These are phyloP conservation scores for Trypanosoma platydactyli DNA, from an alignment of 208 protist species.

Conservation along the genomic window DNA sequence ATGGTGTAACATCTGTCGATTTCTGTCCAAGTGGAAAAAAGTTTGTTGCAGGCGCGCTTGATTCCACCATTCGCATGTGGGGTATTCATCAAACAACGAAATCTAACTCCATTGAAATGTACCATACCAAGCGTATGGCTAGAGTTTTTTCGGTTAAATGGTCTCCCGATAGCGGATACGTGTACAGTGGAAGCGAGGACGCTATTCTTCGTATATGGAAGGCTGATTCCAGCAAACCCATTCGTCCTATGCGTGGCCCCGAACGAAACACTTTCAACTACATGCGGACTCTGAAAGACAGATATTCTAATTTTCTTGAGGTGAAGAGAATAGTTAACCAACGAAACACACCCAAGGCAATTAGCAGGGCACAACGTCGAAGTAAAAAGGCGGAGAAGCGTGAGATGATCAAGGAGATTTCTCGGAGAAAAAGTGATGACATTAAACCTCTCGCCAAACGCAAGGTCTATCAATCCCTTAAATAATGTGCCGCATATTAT, in stretches of 20 bases:
- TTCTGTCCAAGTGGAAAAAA: conserved; percentile 96
- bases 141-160: conserved; percentile 92
- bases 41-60: conserved; percentile 95
- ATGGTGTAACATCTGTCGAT: conserved; percentile 93
- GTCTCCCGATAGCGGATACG: conserved; percentile 93
- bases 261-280: conserved; percentile 95
- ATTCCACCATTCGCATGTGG: conserved; percentile 96
- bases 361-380: conserved; percentile 57
- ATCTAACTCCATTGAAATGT: conserved; percentile 94
- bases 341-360: conserved; percentile 84
- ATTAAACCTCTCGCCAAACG: conserved; percentile 84
- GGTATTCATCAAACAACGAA: conserved; percentile 81
- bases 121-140: conserved; percentile 99
- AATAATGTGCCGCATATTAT: conserved; percentile 38
- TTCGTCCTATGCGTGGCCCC: conserved; percentile 83
- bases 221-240: conserved; percentile 87
- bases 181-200: conserved; percentile 97
- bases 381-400: conserved; percentile 79
- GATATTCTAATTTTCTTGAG: conserved; percentile 86
- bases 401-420: conserved; percentile 87
- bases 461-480: conserved; percentile 84
- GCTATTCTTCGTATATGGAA: conserved; percentile 97
- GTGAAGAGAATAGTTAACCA: conserved; percentile 89
- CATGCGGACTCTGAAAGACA: conserved; percentile 84
- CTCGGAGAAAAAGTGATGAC: conserved; percentile 71